Evolutionary conservation across 768 basidiomycete species (phyloP).

Genomic region (Lactarius tabidus): DNA sequence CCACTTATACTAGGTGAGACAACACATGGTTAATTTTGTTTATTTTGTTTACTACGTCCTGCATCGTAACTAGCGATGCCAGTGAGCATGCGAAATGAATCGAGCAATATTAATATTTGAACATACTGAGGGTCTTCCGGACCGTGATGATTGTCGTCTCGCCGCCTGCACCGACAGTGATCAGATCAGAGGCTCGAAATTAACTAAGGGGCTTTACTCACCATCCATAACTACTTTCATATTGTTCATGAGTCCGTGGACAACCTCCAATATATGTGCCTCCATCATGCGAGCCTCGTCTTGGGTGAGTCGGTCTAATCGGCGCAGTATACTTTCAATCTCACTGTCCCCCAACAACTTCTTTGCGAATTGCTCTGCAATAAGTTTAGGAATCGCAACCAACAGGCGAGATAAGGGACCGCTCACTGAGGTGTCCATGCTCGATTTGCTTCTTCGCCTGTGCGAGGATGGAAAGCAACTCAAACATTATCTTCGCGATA

Average conservation of each 20-base stretch:
- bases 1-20: neutral
- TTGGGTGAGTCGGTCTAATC: neutral
- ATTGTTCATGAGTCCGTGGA: neutral
- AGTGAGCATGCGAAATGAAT: neutral
- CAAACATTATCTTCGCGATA: neutral
- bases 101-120: too few relatives aligned
- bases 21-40: neutral
- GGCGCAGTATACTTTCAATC: neutral
- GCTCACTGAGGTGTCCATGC: neutral
- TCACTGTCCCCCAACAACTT: neutral
- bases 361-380: neutral
- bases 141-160: neutral
- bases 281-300: neutral
- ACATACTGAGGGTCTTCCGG: neutral
- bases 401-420: neutral
- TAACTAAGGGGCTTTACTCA: neutral
- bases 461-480: neutral
- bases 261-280: neutral
- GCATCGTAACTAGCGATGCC: neutral
- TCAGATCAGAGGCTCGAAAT: neutral
- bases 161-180: neutral
- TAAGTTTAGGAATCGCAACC: conserved; percentile 15
- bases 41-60: neutral
- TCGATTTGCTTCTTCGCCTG: neutral
- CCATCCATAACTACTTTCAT: neutral